These are phyloP conservation scores for Capsicum chinense DNA, from an alignment of 257 asterid genomes.

Conservation along the genomic window DNA sequence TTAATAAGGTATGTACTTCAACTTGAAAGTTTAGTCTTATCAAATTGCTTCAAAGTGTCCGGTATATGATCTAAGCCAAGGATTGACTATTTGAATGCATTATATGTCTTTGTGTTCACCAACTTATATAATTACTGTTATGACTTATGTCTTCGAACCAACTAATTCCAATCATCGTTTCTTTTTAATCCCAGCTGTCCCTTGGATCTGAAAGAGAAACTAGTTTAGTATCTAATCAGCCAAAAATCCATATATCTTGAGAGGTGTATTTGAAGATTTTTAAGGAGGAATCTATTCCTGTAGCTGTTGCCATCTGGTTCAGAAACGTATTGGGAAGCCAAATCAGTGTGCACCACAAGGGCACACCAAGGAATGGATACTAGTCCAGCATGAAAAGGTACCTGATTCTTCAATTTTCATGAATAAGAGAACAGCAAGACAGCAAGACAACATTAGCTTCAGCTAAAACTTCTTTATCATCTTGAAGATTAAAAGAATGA, in stretches of 20 bases:
- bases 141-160: background rate
- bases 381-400: constrained; percentile 58
- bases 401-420: background rate
- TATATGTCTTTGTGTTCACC: background rate
- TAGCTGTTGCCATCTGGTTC: constrained; percentile 26
- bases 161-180: background rate
- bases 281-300: background rate
- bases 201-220: constrained; percentile 49
- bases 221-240: constrained; percentile 34
- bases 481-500: no score
- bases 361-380: constrained; percentile 41
- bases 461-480: no score
- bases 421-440: background rate
- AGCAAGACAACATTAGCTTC: background rate
- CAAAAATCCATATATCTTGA: constrained; percentile 35
- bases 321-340: constrained; percentile 53
- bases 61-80: background rate
- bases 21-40: constrained; percentile 4
- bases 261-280: constrained; percentile 47
- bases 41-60: background rate
- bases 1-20: constrained; percentile 55
- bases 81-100: background rate
- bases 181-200: constrained; percentile 55
- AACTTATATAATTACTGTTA: background rate
- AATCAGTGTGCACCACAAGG: constrained; percentile 55